A percentile compares a stretch with the other conserved stretches of the same genome.
Evolutionary conservation across 176 grass and related monocot species (phyloP).

Genomic region (Triticum aestivum): DNA sequence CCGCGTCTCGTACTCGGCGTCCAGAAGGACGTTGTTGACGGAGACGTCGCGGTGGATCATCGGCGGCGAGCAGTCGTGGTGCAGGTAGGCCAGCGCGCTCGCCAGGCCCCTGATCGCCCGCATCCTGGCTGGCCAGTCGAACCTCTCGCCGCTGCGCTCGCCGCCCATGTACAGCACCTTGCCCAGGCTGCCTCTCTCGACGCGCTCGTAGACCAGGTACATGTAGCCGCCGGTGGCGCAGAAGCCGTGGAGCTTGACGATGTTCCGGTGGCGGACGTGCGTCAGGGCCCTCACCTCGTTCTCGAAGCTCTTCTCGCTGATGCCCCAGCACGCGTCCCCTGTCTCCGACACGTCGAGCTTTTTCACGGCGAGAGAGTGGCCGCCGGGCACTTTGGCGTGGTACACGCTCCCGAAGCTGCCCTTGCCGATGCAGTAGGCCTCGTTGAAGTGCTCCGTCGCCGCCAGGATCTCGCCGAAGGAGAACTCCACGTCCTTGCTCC

Average conservation of each 20-base stretch:
- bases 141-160: conserved; percentile 2
- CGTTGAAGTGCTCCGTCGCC: conserved; percentile 78
- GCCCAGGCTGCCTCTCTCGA: conserved; percentile 57
- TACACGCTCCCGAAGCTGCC: conserved; percentile 81
- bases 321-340: neutral
- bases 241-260: conserved; percentile 77
- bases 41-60: conserved; percentile 75
- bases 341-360: conserved; percentile 45
- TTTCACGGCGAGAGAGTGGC: conserved; percentile 65
- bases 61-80: conserved; percentile 68
- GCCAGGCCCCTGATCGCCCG: conserved; percentile 49
- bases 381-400: conserved; percentile 47
- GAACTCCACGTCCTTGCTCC: conserved; percentile 66
- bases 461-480: conserved; percentile 69
- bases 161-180: conserved; percentile 44
- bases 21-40: conserved; percentile 63
- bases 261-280: conserved; percentile 67
- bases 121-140: conserved; percentile 50
- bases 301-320: conserved; percentile 61
- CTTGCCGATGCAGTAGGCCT: conserved; percentile 72
- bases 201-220: conserved; percentile 77
- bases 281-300: conserved; percentile 70
- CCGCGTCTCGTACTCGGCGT: conserved; percentile 51
- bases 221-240: conserved; percentile 43
- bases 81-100: conserved; percentile 69